Base-by-base conservation (phyloP, 75 land plant species). In the Pseudotsuga menziesii region DNA sequence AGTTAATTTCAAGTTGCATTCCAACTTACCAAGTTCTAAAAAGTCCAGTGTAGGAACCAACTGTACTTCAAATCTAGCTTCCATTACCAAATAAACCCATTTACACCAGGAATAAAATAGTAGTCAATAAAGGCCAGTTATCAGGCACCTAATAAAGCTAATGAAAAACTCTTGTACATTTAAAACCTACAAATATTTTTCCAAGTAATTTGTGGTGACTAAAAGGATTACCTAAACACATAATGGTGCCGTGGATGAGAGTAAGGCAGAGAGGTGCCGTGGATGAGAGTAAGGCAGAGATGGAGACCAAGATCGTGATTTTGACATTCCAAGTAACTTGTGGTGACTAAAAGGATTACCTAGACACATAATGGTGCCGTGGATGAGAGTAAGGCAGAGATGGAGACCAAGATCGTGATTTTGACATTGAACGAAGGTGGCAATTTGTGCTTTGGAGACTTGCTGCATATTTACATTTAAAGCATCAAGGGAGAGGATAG, bases 231-330 rank as follows among this genome's bases (percentile, higher is more conserved):
- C 72, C 72, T 36, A 60, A 75, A 71, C 56, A 59, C 27, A 56
- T 80, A 84, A 39, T 73, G 80, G 75, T 75, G 89, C 86, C 89
- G 83, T 61, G 91, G 88, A 62, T 80, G 74, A 72, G 94, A 83
- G 35, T 82, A n/a, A n/a, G n/a, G 87, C 35, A n/a, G n/a, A n/a
- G n/a, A n/a, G n/a, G n/a, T n/a, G n/a, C n/a, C n/a, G n/a, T n/a
- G n/a, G n/a, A n/a, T n/a, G n/a, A n/a, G n/a, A n/a, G n/a, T n/a
- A n/a, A n/a, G 85, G 76, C 58, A 59, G 78, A 59, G 96, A 84
- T 7, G 54, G 72, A 63, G 89, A 87, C 66, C 87, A 80, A n/a
- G 92, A 82, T 26, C 81, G 80, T 58, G 88, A 83, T 57, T n/a
- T n/a, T n/a, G n/a, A n/a, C n/a, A n/a, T 20, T 25, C 22, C 20